Evolutionary conservation across 2,329 filamentous ascomycete species (phyloP), one percentile per base, ranked within the genome.

Genomic region (Lasiodiplodia hormozganensis): DNA sequence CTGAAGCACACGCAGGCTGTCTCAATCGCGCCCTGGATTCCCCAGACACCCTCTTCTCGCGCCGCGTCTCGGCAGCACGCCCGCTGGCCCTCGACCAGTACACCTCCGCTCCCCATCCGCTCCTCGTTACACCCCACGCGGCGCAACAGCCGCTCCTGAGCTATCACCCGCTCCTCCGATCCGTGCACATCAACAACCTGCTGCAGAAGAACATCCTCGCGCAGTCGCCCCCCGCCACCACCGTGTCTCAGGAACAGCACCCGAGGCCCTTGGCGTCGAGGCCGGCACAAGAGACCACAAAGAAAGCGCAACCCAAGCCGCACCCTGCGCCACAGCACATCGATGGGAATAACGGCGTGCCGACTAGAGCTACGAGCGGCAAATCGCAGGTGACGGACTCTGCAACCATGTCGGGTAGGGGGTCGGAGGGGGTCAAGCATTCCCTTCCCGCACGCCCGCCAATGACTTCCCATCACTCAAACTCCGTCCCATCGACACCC

Each of bases 401-500:
- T 65, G 71, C 73, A 69, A 73, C 57, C 36, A 77, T 77, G 74
- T 72, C 70, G 47, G 72, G 71, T 72, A 78, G 75, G 71, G 73
- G 72, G 62, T 72, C 75, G 10, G 75, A 79, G 38, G 69, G 69
- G 34, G 43, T 71, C 18, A 54, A 58, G 64, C 71, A 71, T 66
- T 70, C 73, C 51, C 74, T 75, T 54, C 65, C 71, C 34, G 74
- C 82, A 77, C 81, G 85, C 72, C 82, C 85, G 69, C 81, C 85
- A 71, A 80, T 87, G 72, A 81, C 81, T 69, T 86, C 85, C 57
- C 88, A 89, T 65, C 88, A 96, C 77, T 96, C 95, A 28, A 97
- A 87, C 77, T 98, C 95, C 10, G 92, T 97, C 60, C 95, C 95
- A 1, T 96, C 95, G 1, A 98, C 95, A 3, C 96, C 95, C 10